phyloP scores from a whole-genome alignment of 352 stramenopile genomes.

The Globisporangium megalacanthum region DNA sequence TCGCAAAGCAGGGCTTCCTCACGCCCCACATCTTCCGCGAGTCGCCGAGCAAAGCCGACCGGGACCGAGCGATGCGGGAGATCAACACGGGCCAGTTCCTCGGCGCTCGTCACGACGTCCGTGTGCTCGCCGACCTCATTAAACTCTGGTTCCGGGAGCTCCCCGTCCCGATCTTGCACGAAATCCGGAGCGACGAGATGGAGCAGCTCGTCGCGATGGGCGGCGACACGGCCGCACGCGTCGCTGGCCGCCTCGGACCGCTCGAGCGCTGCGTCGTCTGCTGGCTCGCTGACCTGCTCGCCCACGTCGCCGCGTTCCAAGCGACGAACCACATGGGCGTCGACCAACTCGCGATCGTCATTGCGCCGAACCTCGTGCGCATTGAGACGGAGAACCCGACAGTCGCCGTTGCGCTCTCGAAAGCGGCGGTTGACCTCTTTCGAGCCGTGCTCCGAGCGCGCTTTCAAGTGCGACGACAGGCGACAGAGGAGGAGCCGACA shows the following conservation, averaged over 20 bases:
- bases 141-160: slow-evolving; percentile 90
- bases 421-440: slow-evolving; percentile 81
- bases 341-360: slow-evolving; percentile 87
- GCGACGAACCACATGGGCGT: slow-evolving; percentile 85
- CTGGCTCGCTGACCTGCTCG: slow-evolving; percentile 83
- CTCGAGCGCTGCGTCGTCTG: slow-evolving; percentile 60
- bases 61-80: slow-evolving; percentile 72
- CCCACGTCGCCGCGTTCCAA: slow-evolving; percentile 64
- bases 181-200: slow-evolving; percentile 68
- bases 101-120: slow-evolving; percentile 60
- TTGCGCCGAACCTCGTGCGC: slow-evolving; percentile 85
- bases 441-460: slow-evolving; percentile 41
- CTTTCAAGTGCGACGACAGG: slow-evolving; percentile 17
- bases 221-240: slow-evolving; percentile 24
- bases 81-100: slow-evolving; percentile 80
- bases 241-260: slow-evolving; percentile 36
- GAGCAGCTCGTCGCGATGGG: slow-evolving; percentile 30
- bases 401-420: slow-evolving; percentile 79
- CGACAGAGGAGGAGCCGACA: background rate
- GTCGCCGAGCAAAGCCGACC: slow-evolving; percentile 82
- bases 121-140: slow-evolving; percentile 84
- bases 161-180: slow-evolving; percentile 73
- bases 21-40: slow-evolving; percentile 85
- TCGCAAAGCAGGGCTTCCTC: slow-evolving; percentile 53
- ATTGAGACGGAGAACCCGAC: slow-evolving; percentile 84